Conservation (phyloP, 2,329 filamentous ascomycete genomes). For the Xylariaceae sp. region DNA sequence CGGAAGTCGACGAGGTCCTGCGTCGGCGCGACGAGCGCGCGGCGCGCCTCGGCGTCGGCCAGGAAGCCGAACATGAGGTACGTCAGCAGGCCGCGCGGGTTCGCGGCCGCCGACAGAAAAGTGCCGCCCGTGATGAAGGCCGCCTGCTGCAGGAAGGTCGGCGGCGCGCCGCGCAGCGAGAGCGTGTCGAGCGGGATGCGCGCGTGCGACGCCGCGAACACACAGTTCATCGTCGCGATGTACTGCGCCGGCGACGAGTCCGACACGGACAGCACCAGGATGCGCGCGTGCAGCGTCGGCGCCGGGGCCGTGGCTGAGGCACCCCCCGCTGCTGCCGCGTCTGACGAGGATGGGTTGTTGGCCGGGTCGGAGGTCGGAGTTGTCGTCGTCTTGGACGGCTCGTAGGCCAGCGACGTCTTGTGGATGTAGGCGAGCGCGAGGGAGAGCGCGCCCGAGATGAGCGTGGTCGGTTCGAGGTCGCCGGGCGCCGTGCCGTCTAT, state of each 20-base stretch:
- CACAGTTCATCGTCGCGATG: constrained; percentile 97
- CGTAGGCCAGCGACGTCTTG: constrained; percentile 62
- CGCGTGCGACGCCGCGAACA: constrained; percentile 87
- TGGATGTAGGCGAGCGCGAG: constrained; percentile 87
- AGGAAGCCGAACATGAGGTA: constrained; percentile 94
- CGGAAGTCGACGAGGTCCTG: constrained; percentile 89
- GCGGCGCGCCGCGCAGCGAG: constrained; percentile 74
- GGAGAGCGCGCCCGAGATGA: constrained; percentile 85
- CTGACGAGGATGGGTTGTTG: constrained; percentile 25
- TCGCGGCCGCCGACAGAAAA: constrained; percentile 40
- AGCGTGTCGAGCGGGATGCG: constrained; percentile 88
- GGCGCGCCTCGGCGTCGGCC: constrained; percentile 48
- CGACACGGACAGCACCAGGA: constrained; percentile 84
- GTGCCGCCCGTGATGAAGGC: constrained; percentile 54
- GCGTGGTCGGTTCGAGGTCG: constrained; percentile 65
- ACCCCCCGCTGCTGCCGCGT: too few relatives aligned
- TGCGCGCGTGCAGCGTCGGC: constrained; percentile 63
- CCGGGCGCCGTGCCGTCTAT: constrained; percentile 58
- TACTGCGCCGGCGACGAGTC: constrained; percentile 82
- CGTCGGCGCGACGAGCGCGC: constrained; percentile 67
- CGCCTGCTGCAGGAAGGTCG: constrained; percentile 92
- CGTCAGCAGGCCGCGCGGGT: constrained; percentile 69
- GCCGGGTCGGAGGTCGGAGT: constrained; percentile 29
- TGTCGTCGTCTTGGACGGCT: constrained; percentile 45
- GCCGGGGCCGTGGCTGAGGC: constrained; percentile 22